Evolutionary conservation across 164 flowering plant genomes (phyloP).

Genomic region (Chloranthus sessilifolius): DNA sequence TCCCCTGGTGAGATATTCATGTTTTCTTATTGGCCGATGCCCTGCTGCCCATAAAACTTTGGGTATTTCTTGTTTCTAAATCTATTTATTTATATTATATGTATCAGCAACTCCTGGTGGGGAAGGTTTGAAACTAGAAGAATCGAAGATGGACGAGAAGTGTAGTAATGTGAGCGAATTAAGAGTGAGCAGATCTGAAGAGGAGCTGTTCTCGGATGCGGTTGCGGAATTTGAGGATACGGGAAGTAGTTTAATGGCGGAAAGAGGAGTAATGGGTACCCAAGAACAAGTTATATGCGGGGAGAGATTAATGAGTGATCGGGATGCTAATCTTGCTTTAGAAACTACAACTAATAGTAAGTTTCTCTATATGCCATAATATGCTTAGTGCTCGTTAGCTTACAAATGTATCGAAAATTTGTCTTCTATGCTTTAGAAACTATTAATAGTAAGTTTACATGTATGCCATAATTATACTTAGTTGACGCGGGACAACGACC

Average conservation of each 20-base stretch:
- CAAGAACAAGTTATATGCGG: background rate
- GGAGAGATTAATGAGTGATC: background rate
- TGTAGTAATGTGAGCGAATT: constrained; percentile 16
- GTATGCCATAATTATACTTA: too few species aligned
- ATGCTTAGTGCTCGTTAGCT: too few species aligned
- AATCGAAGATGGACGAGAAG: constrained; percentile 13
- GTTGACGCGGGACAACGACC: too few species aligned
- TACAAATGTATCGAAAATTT: too few species aligned
- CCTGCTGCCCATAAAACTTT: background rate
- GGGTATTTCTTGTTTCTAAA: background rate
- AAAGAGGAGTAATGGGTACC: background rate
- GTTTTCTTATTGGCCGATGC: background rate
- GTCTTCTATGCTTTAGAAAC: too few species aligned
- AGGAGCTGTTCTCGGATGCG: constrained; percentile 70
- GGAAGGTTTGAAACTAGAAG: constrained; percentile 29
- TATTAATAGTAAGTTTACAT: too few species aligned
- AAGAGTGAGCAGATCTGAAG: constrained; percentile 42
- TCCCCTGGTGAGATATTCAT: constrained; percentile 35
- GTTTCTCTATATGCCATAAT: too few species aligned
- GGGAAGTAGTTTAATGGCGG: constrained; percentile 8
- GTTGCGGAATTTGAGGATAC: constrained; percentile 49
- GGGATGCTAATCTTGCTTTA: background rate
- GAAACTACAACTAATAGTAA: background rate
- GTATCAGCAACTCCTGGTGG: constrained; percentile 14
- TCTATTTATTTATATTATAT: background rate